These are phyloP conservation scores for Schwanniomyces vanrijiae DNA, from an alignment of 805 yeast genomes.

Conservation along the genomic window DNA sequence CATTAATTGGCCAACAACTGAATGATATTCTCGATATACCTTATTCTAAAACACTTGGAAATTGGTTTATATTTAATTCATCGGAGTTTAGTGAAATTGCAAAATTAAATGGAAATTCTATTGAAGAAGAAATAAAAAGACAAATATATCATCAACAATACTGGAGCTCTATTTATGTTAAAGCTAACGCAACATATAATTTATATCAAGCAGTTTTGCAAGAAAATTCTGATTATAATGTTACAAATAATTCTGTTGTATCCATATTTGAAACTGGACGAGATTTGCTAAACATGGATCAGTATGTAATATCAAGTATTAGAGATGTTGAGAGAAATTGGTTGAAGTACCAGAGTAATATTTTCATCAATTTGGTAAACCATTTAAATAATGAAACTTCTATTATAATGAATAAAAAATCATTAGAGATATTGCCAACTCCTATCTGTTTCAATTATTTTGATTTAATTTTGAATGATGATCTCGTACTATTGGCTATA, in stretches of 20 bases:
- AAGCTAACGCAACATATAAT: conserved; percentile 44
- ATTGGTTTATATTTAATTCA: conserved; percentile 35
- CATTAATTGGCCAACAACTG: conserved; percentile 48
- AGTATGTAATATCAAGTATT: conserved; percentile 44
- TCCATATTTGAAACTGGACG: conserved; percentile 61
- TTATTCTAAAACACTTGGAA: conserved; percentile 24
- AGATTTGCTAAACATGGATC: conserved; percentile 50
- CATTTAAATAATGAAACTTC: conserved; percentile 13
- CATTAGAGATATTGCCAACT: conserved; percentile 21
- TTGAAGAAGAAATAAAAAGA: conserved; percentile 39
- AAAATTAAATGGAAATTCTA: conserved; percentile 18
- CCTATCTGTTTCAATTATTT: conserved; percentile 34
- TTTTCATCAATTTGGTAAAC: conserved; percentile 17
- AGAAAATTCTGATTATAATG: conserved; percentile 29
- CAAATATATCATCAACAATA: conserved; percentile 55
- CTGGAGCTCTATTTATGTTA: conserved; percentile 64
- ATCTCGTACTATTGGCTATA: conserved; percentile 60
- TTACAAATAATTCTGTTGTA: conserved; percentile 30
- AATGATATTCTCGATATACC: conserved; percentile 23
- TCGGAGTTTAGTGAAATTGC: conserved; percentile 28
- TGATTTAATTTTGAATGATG: conserved; percentile 53
- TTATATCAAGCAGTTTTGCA: conserved; percentile 38
- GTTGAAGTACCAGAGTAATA: conserved; percentile 22
- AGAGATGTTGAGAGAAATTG: conserved; percentile 31
- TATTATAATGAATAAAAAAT: conserved; percentile 9